Base-by-base conservation (phyloP, 2,329 filamentous ascomycete species). In the Sporothrix brunneoviolacea region DNA sequence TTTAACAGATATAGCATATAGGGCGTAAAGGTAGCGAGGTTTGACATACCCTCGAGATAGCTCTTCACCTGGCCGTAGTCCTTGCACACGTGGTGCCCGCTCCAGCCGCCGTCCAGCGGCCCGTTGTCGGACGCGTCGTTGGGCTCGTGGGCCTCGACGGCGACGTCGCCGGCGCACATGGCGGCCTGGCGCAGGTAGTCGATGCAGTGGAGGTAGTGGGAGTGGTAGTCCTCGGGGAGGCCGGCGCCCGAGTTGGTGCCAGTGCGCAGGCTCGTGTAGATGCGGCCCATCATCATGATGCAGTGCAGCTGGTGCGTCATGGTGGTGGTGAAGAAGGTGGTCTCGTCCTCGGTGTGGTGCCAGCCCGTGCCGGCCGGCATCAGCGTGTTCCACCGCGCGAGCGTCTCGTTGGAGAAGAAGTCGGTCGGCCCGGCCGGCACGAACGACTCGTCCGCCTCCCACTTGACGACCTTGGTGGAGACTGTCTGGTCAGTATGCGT, bases 301-400 rank as follows among this genome's bases (percentile, higher is more conserved):
- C 68, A 70, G 51, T 70, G 68, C 27, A 70, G 56, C 55, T 70
- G 67, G 54, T 70, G 68, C 9, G 68, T 70, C 55, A 68, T 64
- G 4, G 68, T 66, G 3, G 66, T 69, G 2, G 68, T 69, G 51
- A 68, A 69, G 37, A 69, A 68, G 2, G 64, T 67, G 54, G 63
- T 63, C 27, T 64, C 57, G 0, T 58, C 62, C 21, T 65, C 60
- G 0, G 58, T 54, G 42, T 57, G 60, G 10, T 62, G 62, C 47
- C 67, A 69, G 1, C 67, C 68, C 45, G 67, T 66, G n/a, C 65
- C 65, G 62, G 35, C 40, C 5, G 69, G 69, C 65, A 72, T 63
- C 9, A 72, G 46, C 7, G 65, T 62, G 46, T 68, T 70, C 69
- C 69, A 71, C 39, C 58, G 61, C 5, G 57, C 60, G 27, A 70